These are phyloP conservation scores for Phytopythium vexans DNA, from an alignment of 352 stramenopile species.

Conservation along the genomic window DNA sequence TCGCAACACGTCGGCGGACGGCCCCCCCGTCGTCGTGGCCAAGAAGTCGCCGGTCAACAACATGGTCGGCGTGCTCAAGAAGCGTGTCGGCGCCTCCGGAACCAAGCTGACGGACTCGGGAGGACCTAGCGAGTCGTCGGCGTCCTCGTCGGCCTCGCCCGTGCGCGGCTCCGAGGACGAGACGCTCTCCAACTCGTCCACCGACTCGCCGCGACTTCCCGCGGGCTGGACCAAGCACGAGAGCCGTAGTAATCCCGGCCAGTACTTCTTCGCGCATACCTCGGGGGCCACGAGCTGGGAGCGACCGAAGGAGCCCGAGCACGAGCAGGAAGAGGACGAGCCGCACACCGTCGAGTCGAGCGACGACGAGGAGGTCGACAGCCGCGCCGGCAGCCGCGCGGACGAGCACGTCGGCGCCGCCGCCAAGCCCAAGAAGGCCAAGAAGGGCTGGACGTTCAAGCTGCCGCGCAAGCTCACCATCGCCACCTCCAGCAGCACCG, in stretches of 20 bases:
- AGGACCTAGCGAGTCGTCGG: slow-evolving; percentile 4
- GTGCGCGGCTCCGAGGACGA: slow-evolving; percentile 33
- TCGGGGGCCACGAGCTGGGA: slow-evolving; percentile 69
- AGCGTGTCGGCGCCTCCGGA: slow-evolving; percentile 9
- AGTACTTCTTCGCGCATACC: slow-evolving; percentile 66
- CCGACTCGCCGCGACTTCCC: too few species aligned
- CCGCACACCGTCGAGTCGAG: slow-evolving; percentile 15
- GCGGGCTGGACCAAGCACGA: slow-evolving; percentile 60
- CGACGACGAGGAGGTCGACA: slow-evolving; percentile 14
- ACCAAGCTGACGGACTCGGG: slow-evolving; percentile 8
- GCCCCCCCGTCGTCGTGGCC: not conserved
- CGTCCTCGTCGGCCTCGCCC: slow-evolving; percentile 11
- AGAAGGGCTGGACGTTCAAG: slow-evolving; percentile 39
- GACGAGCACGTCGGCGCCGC: slow-evolving; percentile 26
- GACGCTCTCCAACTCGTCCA: slow-evolving; percentile 13
- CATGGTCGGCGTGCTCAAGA: slow-evolving; percentile 29
- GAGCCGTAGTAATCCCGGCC: slow-evolving; percentile 56
- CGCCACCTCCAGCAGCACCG: slow-evolving; percentile 16
- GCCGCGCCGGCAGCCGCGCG: slow-evolving; percentile 13
- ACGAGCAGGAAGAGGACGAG: slow-evolving; percentile 13
- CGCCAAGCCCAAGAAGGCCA: slow-evolving; percentile 30
- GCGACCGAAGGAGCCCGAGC: slow-evolving; percentile 34
- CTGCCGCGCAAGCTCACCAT: slow-evolving; percentile 31
- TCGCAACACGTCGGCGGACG: slow-evolving; percentile 5
- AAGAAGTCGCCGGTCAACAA: slow-evolving; percentile 13